Evolutionary conservation across 2,329 filamentous ascomycete genomes (phyloP), one percentile per base, ranked within the genome.

Genomic region (Alternaria longipes): DNA sequence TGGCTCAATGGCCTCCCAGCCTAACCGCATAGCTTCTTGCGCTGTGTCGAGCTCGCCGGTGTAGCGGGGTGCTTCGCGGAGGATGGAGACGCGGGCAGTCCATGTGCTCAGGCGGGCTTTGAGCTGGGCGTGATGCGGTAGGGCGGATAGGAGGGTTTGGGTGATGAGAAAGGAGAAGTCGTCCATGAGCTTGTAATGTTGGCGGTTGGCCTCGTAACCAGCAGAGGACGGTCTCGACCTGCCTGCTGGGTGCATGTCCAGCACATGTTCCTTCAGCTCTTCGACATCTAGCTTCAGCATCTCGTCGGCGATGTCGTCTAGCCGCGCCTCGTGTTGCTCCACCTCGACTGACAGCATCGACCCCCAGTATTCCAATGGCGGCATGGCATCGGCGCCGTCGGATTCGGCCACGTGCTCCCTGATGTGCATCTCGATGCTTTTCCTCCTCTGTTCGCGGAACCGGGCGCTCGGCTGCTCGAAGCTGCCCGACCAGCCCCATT

Each of bases 81-180:
- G 81, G 5, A 97, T 89, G 1, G 86, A 81, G 14, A 98, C 81
- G 20, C 95, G 90, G 41, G 91, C 84, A 26, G 85, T 89, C 95
- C 95, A 99, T 2, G 85, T 85, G 57, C 89, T 87, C 51, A 98
- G 82, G n/a, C 96, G 80, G 8, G 86, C 85, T 56, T 88, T 89
- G 22, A 99, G 80, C 56, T 86, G 89, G 9, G 92, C 90, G 42
- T 97, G 81, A 60, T 91, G 90, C 1, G 95, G 95, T 20, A 99
- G 84, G 4, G 93, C 89, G 74, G 95, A 92, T n/a, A 99, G 81
- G 18, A 97, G 91, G 34, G 94, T 97, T 28, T 94, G 92, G 1
- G 95, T 97, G 58, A 98, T 87, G 47, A 98, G 86, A 24, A 94
- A 92, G 8, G 93, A 94, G 71, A 97, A 88, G 77, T 98, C 95